Conservation (phyloP, 2,329 filamentous ascomycete genomes). For the Claviceps humidiphila region DNA sequence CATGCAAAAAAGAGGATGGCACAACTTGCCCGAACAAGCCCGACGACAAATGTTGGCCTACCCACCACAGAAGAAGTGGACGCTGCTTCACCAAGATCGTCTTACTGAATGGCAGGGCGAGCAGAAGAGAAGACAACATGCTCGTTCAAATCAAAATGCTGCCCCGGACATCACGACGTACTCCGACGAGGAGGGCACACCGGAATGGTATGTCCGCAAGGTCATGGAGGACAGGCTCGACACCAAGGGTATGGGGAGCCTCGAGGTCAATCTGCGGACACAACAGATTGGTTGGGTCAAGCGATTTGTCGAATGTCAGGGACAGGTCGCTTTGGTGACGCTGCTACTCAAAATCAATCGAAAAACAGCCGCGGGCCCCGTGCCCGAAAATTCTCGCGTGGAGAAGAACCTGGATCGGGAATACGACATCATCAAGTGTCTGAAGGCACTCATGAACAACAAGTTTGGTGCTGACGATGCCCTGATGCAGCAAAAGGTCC, state of each 20-base stretch:
- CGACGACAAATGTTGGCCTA: conserved; percentile 93
- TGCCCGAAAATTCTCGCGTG: conserved; percentile 40
- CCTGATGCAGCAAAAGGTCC: conserved; percentile 75
- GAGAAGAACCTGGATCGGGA: conserved; percentile 82
- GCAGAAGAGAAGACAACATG: conserved; percentile 70
- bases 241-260: conserved; percentile 77
- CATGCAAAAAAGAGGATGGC: conserved; percentile 97
- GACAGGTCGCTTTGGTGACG: conserved; percentile 89
- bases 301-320: conserved; percentile 92
- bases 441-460: conserved; percentile 98
- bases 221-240: conserved; percentile 94
- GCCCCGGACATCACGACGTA: conserved; percentile 58
- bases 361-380: conserved; percentile 62
- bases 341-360: conserved; percentile 89
- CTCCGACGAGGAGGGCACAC: conserved; percentile 87
- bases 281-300: conserved; percentile 98
- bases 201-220: conserved; percentile 95
- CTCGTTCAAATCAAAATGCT: conserved; percentile 57
- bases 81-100: conserved; percentile 85
- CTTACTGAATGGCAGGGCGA: conserved; percentile 90
- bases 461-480: conserved; percentile 97
- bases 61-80: conserved; percentile 93
- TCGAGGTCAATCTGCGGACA: conserved; percentile 88
- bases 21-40: conserved; percentile 90
- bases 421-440: conserved; percentile 94